Conservation (phyloP, 768 basidiomycete species). For the Termitomyces bulborhizus region DNA sequence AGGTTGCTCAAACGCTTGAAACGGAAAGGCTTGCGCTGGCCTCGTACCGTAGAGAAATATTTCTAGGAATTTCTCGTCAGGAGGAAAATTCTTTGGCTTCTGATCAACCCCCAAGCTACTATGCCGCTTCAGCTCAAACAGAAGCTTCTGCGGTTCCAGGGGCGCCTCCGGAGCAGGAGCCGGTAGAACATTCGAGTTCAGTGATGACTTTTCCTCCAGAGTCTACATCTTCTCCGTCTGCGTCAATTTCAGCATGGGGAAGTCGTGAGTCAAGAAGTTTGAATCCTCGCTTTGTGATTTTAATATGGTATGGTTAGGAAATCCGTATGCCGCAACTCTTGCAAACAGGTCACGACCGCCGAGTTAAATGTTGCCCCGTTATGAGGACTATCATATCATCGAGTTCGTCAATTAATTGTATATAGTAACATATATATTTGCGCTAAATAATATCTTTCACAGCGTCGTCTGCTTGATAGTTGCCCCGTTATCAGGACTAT, state of each 20-base stretch:
- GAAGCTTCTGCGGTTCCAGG: neutral
- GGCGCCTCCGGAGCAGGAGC: neutral
- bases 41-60: conserved; percentile 25
- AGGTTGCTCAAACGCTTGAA: conserved; percentile 21
- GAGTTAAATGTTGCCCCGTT: neutral
- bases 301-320: conserved; percentile 1
- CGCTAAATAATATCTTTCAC: no score
- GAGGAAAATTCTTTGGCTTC: conserved; percentile 2
- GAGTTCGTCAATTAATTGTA: no score
- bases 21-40: conserved; percentile 21
- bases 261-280: conserved; percentile 21
- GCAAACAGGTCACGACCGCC: conserved; percentile 2
- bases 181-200: neutral
- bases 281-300: neutral
- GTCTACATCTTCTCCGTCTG: neutral
- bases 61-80: conserved; percentile 24
- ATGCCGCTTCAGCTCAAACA: conserved; percentile 8
- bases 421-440: no score
- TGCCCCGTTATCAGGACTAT: neutral
- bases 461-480: neutral
- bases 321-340: conserved; percentile 17
- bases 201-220: neutral
- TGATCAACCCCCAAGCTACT: conserved; percentile 24
- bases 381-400: neutral
- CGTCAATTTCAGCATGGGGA: conserved; percentile 18